Evolutionary conservation across 805 yeast genomes (phyloP).

Genomic region (Candida sonorensis): DNA sequence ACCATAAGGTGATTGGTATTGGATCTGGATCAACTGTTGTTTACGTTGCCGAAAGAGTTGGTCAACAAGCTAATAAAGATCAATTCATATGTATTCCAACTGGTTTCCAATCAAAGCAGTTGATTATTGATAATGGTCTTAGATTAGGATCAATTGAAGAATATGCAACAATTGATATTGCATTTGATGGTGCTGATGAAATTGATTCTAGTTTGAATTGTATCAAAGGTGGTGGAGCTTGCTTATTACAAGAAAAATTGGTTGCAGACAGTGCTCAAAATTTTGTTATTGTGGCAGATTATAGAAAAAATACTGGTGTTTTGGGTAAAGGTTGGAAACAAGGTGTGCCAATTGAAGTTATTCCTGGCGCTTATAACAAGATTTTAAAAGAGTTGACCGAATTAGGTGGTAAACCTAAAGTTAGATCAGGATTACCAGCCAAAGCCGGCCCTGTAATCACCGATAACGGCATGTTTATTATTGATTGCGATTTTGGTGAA

Average conservation of each 20-base stretch:
- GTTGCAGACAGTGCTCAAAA: conserved; percentile 75
- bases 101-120: conserved; percentile 88
- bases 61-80: conserved; percentile 50
- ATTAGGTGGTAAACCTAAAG: conserved; percentile 59
- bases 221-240: conserved; percentile 99
- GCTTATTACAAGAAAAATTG: conserved; percentile 91
- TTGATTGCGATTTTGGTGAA: conserved; percentile 89
- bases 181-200: conserved; percentile 98
- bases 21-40: conserved; percentile 98
- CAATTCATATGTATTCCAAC: conserved; percentile 84
- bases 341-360: conserved; percentile 94
- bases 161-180: conserved; percentile 76
- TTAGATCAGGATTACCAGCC: conserved; percentile 83
- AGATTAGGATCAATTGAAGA: conserved; percentile 78
- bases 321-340: conserved; percentile 80
- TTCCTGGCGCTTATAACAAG: conserved; percentile 79
- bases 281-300: conserved; percentile 88
- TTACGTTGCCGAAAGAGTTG: conserved; percentile 93
- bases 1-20: conserved; percentile 76
- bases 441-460: conserved; percentile 98
- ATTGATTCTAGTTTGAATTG: conserved; percentile 75
- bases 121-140: conserved; percentile 77
- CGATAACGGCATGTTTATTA: conserved; percentile 87
- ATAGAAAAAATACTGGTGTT: conserved; percentile 66
- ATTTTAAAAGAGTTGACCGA: conserved; percentile 55